Base-by-base conservation (phyloP, 441 rosid genomes). In the Syzygium malaccense region DNA sequence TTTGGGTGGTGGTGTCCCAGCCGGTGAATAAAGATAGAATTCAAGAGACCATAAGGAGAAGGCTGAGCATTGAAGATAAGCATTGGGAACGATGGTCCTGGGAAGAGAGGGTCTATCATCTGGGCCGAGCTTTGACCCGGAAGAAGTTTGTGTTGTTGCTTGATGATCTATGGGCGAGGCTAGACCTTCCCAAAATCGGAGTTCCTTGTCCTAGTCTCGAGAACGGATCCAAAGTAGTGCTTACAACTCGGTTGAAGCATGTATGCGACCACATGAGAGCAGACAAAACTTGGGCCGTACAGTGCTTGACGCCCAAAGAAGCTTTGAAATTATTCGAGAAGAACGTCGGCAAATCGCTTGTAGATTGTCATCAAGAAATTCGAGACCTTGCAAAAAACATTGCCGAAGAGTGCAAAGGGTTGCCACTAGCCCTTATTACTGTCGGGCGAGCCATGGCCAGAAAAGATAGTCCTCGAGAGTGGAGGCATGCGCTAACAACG, bases 301-400 rank as follows among this genome's bases (percentile, higher is more conserved):
- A 0, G 0, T n/a, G 68, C 68, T 15, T 62, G 33, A 14, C 0
- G 4, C 10, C 19, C 2, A 0, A n/a, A n/a, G 48, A 55, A 19
- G 57, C 57, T 9, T 0, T 19, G 10, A 8, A 18, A 55, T 55
- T 55, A 12, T 54, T 54, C 7, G 55, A 54, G 55, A 54, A 54
- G 4, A 4, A 5, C 7, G 19, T 54, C 0, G 55, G 55, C 10
- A 45, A 45, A 45, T 45, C 48, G 48, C 8, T 45, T 0, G 48
- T 45, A 7, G 9, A 45, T 45, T 45, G 9, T 45, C 9, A 45
- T 45, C 48, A 7, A 45, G 48, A 45, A 45, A 45, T 45, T 45
- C 48, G 0, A 45, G 48, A 45, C 48, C 48, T 45, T 2, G 48
- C 48, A 7, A 7, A 45, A 0, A 8, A 45, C 9, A 45, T 45